phyloP scores from a whole-genome alignment of 306 rosid species.

The Astragalus membranaceus region DNA sequence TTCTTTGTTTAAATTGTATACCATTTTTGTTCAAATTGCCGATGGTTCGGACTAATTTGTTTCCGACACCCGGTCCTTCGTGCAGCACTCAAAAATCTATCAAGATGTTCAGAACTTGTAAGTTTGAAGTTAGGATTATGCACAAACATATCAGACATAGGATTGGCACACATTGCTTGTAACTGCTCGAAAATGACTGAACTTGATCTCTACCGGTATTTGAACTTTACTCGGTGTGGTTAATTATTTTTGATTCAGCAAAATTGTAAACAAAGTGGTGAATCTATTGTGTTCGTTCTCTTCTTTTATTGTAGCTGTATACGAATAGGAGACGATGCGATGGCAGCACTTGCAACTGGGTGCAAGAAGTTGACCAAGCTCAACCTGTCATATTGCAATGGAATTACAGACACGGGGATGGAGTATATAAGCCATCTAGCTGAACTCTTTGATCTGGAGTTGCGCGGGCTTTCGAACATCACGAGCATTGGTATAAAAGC shows the following conservation, averaged over 20 bases:
- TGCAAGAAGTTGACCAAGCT: slow-evolving; percentile 50
- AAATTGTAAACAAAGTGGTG: neutral
- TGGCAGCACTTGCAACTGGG: slow-evolving; percentile 44
- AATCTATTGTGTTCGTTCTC: slow-evolving; percentile 4
- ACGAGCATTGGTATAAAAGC: slow-evolving; percentile 45
- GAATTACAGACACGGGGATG: slow-evolving; percentile 49
- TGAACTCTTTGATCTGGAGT: slow-evolving; percentile 46
- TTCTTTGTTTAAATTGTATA: neutral
- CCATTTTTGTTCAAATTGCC: neutral
- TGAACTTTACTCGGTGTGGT: neutral
- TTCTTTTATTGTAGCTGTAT: slow-evolving; percentile 44
- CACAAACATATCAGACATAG: slow-evolving; percentile 57
- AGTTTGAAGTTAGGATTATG: slow-evolving; percentile 61
- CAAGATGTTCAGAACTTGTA: slow-evolving; percentile 43
- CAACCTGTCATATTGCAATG: slow-evolving; percentile 59
- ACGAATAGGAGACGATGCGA: slow-evolving; percentile 52
- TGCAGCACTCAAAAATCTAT: slow-evolving; percentile 52
- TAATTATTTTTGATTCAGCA: neutral
- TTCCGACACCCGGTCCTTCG: neutral
- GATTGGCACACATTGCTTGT: slow-evolving; percentile 48
- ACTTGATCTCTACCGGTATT: slow-evolving; percentile 70
- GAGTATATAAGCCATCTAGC: slow-evolving; percentile 34
- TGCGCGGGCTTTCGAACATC: slow-evolving; percentile 50
- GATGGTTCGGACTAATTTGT: neutral
- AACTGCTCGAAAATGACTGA: slow-evolving; percentile 47